phyloP scores from a whole-genome alignment of 805 yeast species.

The Ogataea saltuana region DNA sequence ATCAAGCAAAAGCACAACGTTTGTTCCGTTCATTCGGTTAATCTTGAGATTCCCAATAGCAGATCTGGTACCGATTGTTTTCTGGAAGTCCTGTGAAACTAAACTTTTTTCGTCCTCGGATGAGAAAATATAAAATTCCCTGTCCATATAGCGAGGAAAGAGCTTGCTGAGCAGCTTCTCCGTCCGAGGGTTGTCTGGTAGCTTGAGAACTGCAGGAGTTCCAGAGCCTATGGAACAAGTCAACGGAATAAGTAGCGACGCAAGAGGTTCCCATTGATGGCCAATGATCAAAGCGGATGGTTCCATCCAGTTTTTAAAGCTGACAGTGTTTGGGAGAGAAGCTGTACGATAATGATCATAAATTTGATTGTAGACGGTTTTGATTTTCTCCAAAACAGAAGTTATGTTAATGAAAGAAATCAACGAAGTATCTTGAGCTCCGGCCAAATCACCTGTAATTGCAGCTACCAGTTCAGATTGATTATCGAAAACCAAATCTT shows the following conservation, averaged over 20 bases:
- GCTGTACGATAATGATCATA: constrained; percentile 4
- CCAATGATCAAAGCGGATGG: constrained; percentile 9
- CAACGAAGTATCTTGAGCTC: not conserved
- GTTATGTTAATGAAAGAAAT: constrained; percentile 6
- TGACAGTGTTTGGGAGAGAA: constrained; percentile 5
- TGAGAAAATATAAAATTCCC: constrained; percentile 9
- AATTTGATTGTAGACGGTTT: not conserved
- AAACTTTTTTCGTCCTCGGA: constrained; percentile 2
- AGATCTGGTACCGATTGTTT: constrained; percentile 8
- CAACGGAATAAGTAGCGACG: constrained; percentile 9
- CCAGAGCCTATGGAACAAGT: constrained; percentile 10
- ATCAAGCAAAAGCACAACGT: constrained; percentile 10
- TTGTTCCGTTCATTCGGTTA: constrained; percentile 9
- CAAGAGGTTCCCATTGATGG: constrained; percentile 8
- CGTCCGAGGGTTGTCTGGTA: constrained; percentile 3
- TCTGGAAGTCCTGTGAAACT: constrained; percentile 4
- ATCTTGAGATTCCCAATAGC: constrained; percentile 1
- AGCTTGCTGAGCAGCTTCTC: constrained; percentile 5
- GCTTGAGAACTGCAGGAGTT: constrained; percentile 8
- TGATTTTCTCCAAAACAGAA: constrained; percentile 4
- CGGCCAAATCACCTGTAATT: constrained; percentile 1
- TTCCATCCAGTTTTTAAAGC: constrained; percentile 10
- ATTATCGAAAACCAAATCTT: constrained; percentile 11
- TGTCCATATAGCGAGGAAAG: constrained; percentile 9
- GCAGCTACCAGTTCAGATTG: constrained; percentile 5